Base-by-base conservation (phyloP, 208 protist genomes). In the Angomonas ambiguus region DNA sequence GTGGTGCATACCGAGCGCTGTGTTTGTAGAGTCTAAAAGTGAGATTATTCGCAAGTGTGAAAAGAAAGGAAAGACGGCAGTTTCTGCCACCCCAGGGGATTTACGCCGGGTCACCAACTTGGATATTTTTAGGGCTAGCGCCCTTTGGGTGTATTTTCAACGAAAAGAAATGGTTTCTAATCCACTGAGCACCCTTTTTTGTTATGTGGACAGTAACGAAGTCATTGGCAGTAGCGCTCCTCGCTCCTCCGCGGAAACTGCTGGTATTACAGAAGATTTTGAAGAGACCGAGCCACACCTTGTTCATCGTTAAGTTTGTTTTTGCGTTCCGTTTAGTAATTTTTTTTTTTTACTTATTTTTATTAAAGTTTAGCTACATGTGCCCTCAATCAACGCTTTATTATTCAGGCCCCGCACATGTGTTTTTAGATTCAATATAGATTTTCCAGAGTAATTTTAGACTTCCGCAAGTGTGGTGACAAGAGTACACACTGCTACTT, bases 61-160 rank as follows among this genome's bases (percentile, higher is more conserved):
- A 2, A 63, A 58, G 24, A 67, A 71, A 28, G 31, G 16, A 2
- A 64, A 69, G 30, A 41, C 65, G 6, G 31, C 24, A 16, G 32
- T 89, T 60, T 61, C 72, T 30, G 49, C 89, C 27, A 83, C 80
- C 13, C 83, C 83, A 10, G 80, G 88, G 24, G 77, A 92, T 60
- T 63, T 94, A 45, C 69, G 85, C 1, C 59, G 74, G 34, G 61
- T 91, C 65, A 79, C 84, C 0, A 71, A 74, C 1, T 68, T 91
- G 25, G 88, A 94, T 66, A 88, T 92, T 53, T 92, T 94, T 67
- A 76, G 88, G 5, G 74, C 85, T 20, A 84, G 80, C 45, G 84
- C 83, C 30, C 53, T 92, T 73, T 92, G 88, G 88, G 48, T 68
- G 41, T 64, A 75, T 57, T 85, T 89, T 42, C 38, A 59, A 24